A percentile compares a stretch with the other conserved stretches of the same genome.
Conservation (phyloP, 2,329 filamentous ascomycete species). For the Trichoderma breve region DNA sequence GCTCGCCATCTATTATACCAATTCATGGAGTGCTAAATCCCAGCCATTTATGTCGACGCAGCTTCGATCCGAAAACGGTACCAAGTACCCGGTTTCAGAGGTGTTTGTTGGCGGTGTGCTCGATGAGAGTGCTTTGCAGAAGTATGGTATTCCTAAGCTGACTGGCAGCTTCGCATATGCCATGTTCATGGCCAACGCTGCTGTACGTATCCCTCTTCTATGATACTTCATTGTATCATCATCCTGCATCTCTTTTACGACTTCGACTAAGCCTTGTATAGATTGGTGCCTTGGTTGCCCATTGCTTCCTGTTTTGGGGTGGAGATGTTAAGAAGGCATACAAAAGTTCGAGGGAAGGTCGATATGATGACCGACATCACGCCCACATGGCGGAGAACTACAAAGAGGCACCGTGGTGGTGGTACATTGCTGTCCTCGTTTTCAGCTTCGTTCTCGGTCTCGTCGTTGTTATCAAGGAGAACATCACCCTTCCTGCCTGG, state of each 20-base stretch:
- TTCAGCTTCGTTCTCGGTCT: conserved; percentile 36
- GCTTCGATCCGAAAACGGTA: conserved; percentile 42
- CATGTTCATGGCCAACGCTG: conserved; percentile 57
- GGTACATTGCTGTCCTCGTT: conserved; percentile 34
- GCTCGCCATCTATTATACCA: conserved; percentile 51
- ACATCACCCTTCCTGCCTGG: conserved; percentile 38
- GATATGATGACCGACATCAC: conserved; percentile 52
- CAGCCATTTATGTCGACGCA: conserved; percentile 56
- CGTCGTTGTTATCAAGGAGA: conserved; percentile 35
- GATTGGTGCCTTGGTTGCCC: conserved; percentile 55
- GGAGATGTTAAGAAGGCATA: conserved; percentile 45
- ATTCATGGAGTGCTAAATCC: conserved; percentile 45
- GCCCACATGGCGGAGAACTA: conserved; percentile 52
- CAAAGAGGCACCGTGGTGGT: conserved; percentile 44
- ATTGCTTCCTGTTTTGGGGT: conserved; percentile 56
- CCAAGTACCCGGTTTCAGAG: conserved; percentile 38
- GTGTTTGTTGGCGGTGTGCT: conserved; percentile 44
- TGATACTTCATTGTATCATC: background rate
- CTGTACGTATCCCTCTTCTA: conserved; percentile 39
- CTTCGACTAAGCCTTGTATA: conserved; percentile 24
- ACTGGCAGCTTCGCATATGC: conserved; percentile 51
- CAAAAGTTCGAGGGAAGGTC: conserved; percentile 41
- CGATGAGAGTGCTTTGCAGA: conserved; percentile 39
- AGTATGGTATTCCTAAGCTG: conserved; percentile 47
- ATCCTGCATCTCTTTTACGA: rapidly evolving